Evolutionary conservation across 2,329 filamentous ascomycete genomes (phyloP), one percentile per base, ranked within the genome.

Genomic region (Calonectria leucothoes): DNA sequence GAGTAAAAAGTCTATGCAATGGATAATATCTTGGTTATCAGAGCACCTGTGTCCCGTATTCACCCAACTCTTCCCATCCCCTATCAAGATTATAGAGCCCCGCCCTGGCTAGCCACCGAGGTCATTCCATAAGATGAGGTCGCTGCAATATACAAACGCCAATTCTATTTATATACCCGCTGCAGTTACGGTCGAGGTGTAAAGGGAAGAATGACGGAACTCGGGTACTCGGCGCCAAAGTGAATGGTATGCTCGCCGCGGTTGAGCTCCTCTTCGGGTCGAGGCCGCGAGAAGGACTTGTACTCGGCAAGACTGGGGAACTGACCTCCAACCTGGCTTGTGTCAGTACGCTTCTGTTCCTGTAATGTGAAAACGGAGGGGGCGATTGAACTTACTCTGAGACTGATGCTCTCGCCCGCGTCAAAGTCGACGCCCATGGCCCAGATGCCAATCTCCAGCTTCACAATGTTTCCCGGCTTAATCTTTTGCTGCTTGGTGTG

Each of bases 401-500:
- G 31, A 8, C 69, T 71, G 45, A 68, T 51, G 37, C 55, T 65
- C 71, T 73, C 71, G 27, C 71, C 71, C 1, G 61, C 83, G 4
- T 88, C 85, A 76, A 85, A 89, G 33, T 87, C 84, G 0, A 87
- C 82, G 0, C 87, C 87, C 81, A 86, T 84, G 0, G 84, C 83
- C 86, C 86, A 89, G 15, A 89, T 86, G 0, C 86, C 86, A 71
- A 89, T 88, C 57, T 88, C 86, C 6, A 88, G 78, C 75, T 83
- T 84, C 5, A 88, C 86, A 25, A 88, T 78, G 8, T 84, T 79
- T 0, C 87, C 87, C 0, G 82, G 82, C 3, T 77, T 68, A 1
- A 88, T 80, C 75, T 87, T 86, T 52, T 87, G 82, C 52, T 86
- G 81, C 20, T 79, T 77, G 6, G 82, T 80, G 69, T 88, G 85